A percentile compares a stretch with the other conserved stretches of the same genome.
phyloP scores from a whole-genome alignment of 1,284 basidiomycete genomes.

The Leccinum proliferum region DNA sequence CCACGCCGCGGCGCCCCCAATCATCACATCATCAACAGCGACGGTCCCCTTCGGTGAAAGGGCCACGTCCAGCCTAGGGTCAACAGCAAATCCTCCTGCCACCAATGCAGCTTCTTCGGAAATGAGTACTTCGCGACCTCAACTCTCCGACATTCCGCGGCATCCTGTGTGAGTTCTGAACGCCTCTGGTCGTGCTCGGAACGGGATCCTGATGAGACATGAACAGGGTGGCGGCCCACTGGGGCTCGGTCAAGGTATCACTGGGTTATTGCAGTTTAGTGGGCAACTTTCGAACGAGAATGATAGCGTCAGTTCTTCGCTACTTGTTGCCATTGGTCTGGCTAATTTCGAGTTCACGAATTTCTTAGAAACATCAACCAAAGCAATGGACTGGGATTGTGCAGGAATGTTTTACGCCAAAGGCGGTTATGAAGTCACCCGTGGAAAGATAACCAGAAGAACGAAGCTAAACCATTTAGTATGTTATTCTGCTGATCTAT shows the following conservation, averaged over 20 bases:
- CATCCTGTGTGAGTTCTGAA: conserved; percentile 26
- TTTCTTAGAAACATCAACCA: conserved; percentile 48
- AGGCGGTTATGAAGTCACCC: conserved; percentile 69
- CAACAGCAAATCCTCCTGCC: conserved; percentile 13
- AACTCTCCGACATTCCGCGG: conserved; percentile 19
- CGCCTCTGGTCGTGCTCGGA: background rate
- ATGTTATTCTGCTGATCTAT: conserved; percentile 21
- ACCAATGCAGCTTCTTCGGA: conserved; percentile 22
- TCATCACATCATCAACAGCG: conserved; percentile 31
- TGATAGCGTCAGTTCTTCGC: conserved; percentile 34
- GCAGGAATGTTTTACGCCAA: conserved; percentile 58
- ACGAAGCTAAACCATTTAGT: conserved; percentile 79
- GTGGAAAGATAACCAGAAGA: conserved; percentile 72
- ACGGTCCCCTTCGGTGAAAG: conserved; percentile 31
- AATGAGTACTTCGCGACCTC: conserved; percentile 22
- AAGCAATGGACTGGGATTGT: conserved; percentile 61
- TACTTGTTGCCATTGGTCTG: background rate
- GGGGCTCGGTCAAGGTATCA: conserved; percentile 54
- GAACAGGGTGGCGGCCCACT: conserved; percentile 27
- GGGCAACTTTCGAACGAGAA: conserved; percentile 50
- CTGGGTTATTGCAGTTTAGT: conserved; percentile 61
- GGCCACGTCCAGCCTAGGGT: conserved; percentile 32
- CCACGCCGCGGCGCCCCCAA: conserved; percentile 32
- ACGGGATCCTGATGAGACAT: conserved; percentile 13
- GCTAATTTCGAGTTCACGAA: conserved; percentile 7